These are phyloP conservation scores for Priceomyces carsonii DNA, from an alignment of 805 yeast species.

Conservation along the genomic window DNA sequence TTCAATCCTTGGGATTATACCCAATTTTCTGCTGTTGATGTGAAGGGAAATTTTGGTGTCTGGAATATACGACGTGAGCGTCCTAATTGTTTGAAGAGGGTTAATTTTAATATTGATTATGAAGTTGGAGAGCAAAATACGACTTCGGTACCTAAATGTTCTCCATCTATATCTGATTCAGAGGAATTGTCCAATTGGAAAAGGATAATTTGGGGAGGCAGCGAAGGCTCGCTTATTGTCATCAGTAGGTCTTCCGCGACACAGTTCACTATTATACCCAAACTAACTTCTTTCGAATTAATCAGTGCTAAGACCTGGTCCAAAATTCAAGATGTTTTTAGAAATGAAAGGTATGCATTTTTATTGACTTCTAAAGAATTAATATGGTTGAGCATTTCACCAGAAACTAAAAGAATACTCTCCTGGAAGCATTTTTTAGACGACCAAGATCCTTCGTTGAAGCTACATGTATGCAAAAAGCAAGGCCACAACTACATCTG, in stretches of 20 bases:
- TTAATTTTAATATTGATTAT: slow-evolving; percentile 1
- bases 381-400: slow-evolving; percentile 43
- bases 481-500: slow-evolving; percentile 22
- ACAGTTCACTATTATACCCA: slow-evolving; percentile 20
- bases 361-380: slow-evolving; percentile 69
- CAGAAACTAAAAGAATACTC: slow-evolving; percentile 46
- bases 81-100: slow-evolving; percentile 2
- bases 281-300: slow-evolving; percentile 25
- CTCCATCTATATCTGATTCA: slow-evolving; percentile 35
- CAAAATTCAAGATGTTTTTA: slow-evolving; percentile 45
- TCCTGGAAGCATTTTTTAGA: slow-evolving; percentile 75
- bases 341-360: slow-evolving; percentile 36
- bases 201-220: slow-evolving; percentile 46
- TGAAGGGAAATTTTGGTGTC: slow-evolving; percentile 52
- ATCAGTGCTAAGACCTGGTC: slow-evolving; percentile 58
- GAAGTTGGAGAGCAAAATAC: neutral
- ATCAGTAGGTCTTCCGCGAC: slow-evolving; percentile 48
- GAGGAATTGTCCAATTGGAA: slow-evolving; percentile 59
- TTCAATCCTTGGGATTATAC: slow-evolving; percentile 44
- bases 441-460: slow-evolving; percentile 54
- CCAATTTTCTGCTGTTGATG: slow-evolving; percentile 48
- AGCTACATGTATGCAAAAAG: slow-evolving; percentile 30
- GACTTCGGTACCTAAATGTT: neutral
- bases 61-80: slow-evolving; percentile 23
- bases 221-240: slow-evolving; percentile 23